phyloP scores from a whole-genome alignment of 176 grass and related monocot genomes.

The Avena insularis region DNA sequence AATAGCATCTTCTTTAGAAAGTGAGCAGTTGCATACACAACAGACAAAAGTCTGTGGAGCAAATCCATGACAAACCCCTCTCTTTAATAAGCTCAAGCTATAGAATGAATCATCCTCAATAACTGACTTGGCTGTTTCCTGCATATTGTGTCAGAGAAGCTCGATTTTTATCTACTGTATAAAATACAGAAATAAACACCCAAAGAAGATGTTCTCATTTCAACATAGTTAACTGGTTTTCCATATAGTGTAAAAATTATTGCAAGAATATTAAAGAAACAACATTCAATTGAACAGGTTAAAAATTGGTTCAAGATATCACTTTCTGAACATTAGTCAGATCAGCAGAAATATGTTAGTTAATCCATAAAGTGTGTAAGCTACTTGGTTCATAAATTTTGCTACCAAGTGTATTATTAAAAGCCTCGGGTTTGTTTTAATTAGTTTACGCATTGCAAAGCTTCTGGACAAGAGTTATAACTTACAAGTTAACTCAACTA shows the following conservation, averaged over 20 bases:
- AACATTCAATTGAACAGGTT: background rate
- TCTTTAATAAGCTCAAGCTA: constrained; percentile 91
- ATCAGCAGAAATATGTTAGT: constrained; percentile 24
- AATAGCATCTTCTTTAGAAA: constrained; percentile 73
- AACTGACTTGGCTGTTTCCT: constrained; percentile 97
- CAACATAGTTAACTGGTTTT: constrained; percentile 11
- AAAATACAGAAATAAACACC: constrained; percentile 34
- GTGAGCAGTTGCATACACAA: constrained; percentile 91
- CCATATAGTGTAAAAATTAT: background rate
- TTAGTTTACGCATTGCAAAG: constrained; percentile 9
- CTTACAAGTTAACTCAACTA: constrained; percentile 1
- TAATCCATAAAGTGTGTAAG: background rate
- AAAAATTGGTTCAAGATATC: background rate
- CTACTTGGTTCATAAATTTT: constrained; percentile 18
- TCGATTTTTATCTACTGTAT: background rate
- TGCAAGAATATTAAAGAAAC: constrained; percentile 2
- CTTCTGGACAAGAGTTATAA: background rate
- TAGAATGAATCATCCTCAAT: constrained; percentile 98
- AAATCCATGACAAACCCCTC: constrained; percentile 89
- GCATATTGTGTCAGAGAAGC: constrained; percentile 21
- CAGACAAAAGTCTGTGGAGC: constrained; percentile 79
- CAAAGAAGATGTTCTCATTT: constrained; percentile 13
- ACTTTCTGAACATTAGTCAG: constrained; percentile 24
- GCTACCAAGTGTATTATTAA: constrained; percentile 36
- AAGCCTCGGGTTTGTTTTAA: background rate